These are phyloP conservation scores for Aspergillus mulundensis DNA, from an alignment of 495 filamentous ascomycete genomes.

Conservation along the genomic window DNA sequence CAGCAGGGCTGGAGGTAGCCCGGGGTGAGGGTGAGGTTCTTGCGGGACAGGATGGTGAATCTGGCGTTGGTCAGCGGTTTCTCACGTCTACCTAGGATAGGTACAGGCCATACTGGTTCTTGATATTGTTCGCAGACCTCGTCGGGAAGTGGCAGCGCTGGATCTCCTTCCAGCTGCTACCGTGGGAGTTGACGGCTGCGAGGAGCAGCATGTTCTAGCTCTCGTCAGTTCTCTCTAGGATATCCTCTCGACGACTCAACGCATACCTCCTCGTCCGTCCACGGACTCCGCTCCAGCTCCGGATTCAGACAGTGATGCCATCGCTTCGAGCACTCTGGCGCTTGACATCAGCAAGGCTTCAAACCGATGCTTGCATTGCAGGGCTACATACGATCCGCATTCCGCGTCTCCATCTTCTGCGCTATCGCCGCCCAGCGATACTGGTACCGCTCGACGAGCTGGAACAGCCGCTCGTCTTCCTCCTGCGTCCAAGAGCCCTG, in stretches of 20 bases:
- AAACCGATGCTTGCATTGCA: not conserved
- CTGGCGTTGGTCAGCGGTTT: not conserved
- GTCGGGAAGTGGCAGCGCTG: slow-evolving; percentile 12
- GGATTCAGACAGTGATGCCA: slow-evolving; percentile 16
- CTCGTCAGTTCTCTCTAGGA: not conserved
- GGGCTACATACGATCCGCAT: slow-evolving; percentile 8
- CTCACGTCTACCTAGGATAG: too few relatives aligned
- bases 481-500: slow-evolving; percentile 14
- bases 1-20: not conserved
- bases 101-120: slow-evolving; percentile 11
- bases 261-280: slow-evolving; percentile 10
- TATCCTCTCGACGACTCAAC: too few relatives aligned
- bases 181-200: slow-evolving; percentile 4
- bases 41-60: slow-evolving; percentile 8
- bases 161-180: slow-evolving; percentile 15
- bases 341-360: not conserved
- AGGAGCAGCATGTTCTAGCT: slow-evolving; percentile 6
- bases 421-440: slow-evolving; percentile 13
- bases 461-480: slow-evolving; percentile 5
- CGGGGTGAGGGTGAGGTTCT: not conserved
- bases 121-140: slow-evolving; percentile 13
- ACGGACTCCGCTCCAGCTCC: slow-evolving; percentile 12
- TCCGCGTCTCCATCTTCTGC: slow-evolving; percentile 13
- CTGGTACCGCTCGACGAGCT: slow-evolving; percentile 9
- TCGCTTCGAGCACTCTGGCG: slow-evolving; percentile 10